Evolutionary conservation across 768 basidiomycete genomes (phyloP), one percentile per base, ranked within the genome.

Genomic region (Dioszegia crocea): DNA sequence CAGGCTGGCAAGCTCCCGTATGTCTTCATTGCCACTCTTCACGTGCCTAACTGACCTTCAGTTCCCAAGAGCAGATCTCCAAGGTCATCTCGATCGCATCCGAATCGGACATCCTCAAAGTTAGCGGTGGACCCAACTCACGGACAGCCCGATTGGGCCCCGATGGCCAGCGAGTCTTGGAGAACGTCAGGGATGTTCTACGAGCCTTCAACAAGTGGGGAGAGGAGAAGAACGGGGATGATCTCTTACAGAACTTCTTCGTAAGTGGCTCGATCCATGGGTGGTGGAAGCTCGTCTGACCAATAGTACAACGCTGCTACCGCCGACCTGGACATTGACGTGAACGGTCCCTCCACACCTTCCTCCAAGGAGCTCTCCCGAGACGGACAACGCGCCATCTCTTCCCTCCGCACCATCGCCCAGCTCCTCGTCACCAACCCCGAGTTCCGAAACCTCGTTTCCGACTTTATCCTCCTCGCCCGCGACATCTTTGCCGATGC

Each of bases 401-500:
- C 65, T 14, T 72, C 74, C 6, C 73, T 78, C 62, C 65, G 74
- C 38, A 74, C 74, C 58, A 74, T 79, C 65, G 61, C 70, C 23
- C 65, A 67, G 27, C 67, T 78, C 44, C 67, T 79, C 56, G 62
- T 74, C 62, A 79, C 79, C 56, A 76, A 74, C 55, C 47, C 61
- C 54, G 62, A 70, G 38, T 78, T 79, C 68, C 68, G 78, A 51
- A 63, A 71, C 56, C 63, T 79, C 56, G 73, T 68, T 51, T 78
- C 74, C 40, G 74, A 75, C 60, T 61, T 68, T 38, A 68, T 78
- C 62, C 57, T 75, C 57, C 70, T 79, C 49, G 67, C 71, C 44
- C 67, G 76, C 47, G 76, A 77, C 60, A 66, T 79, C 61, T 71
- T 79, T 40, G 78, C 78, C 43, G 78, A 79, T 50, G 76, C 74